Percentiles rank a stretch among this genome's conserved stretches.
Evolutionary conservation across 2,329 filamentous ascomycete genomes (phyloP).

Genomic region (Chrysosporium keratinophilum): DNA sequence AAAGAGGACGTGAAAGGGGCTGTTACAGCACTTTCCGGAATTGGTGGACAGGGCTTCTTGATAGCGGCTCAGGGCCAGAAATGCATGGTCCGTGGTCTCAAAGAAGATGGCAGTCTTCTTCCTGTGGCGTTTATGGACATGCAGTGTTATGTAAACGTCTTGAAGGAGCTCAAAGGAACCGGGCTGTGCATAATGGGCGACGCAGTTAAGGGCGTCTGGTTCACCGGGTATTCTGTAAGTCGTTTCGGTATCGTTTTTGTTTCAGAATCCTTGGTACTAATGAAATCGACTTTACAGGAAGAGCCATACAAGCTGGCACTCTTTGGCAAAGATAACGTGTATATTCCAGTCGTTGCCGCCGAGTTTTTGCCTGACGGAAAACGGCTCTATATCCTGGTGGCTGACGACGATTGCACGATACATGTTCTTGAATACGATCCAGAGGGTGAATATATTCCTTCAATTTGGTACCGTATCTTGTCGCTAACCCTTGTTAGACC

Average conservation of each 20-base stretch:
- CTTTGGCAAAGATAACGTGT: constrained; percentile 74
- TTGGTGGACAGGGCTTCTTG: constrained; percentile 79
- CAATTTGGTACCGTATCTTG: background rate
- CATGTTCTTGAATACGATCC: constrained; percentile 91
- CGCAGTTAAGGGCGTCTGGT: constrained; percentile 88
- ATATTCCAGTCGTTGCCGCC: constrained; percentile 66
- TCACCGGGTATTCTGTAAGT: constrained; percentile 74
- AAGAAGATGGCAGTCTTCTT: constrained; percentile 84
- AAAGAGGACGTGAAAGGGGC: constrained; percentile 88
- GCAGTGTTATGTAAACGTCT: constrained; percentile 81
- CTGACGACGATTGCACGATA: constrained; percentile 74
- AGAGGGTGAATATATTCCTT: constrained; percentile 54
- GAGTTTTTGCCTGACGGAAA: constrained; percentile 83
- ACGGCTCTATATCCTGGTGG: constrained; percentile 69
- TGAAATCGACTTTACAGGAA: constrained; percentile 44
- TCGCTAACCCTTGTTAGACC: constrained; percentile 48
- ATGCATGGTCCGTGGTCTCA: constrained; percentile 89
- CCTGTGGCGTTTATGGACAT: constrained; percentile 97
- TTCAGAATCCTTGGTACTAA: background rate
- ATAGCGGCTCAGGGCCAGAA: constrained; percentile 91
- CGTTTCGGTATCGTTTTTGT: background rate
- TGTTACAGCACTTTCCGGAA: constrained; percentile 73
- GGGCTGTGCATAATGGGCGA: constrained; percentile 83
- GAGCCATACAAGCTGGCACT: constrained; percentile 93
- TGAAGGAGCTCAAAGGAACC: constrained; percentile 71